Evolutionary conservation across 257 asterid genomes (phyloP).

Genomic region (Anisodus acutangulus): DNA sequence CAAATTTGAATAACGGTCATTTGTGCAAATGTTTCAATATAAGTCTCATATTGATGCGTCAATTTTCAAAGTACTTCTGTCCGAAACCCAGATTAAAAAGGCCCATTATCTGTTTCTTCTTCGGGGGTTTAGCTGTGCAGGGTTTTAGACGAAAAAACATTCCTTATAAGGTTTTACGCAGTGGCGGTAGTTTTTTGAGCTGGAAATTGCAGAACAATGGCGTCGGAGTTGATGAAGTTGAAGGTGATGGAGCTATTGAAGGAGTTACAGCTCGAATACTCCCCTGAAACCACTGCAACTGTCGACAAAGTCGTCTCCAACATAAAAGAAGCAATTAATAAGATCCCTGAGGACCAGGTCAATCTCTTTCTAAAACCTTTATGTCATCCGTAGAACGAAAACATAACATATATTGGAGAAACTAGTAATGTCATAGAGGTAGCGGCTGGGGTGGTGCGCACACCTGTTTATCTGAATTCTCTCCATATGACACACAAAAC

Average conservation of each 20-base stretch:
- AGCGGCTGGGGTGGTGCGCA: too few relatives aligned
- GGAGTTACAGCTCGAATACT: constrained; percentile 76
- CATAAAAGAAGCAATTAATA: constrained; percentile 57
- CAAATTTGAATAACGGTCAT: background rate
- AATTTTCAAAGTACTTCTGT: background rate
- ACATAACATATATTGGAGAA: background rate
- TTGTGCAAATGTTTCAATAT: background rate
- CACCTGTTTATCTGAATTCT: too few relatives aligned
- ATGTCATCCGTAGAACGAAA: too few relatives aligned
- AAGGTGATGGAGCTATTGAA: constrained; percentile 72
- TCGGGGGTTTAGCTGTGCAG: background rate
- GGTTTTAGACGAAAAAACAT: too few relatives aligned
- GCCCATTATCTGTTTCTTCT: too few relatives aligned
- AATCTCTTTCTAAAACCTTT: constrained; percentile 18
- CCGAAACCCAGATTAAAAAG: too few relatives aligned
- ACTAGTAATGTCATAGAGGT: background rate
- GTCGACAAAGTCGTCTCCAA: constrained; percentile 61
- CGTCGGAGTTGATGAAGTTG: constrained; percentile 57
- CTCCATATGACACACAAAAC: background rate
- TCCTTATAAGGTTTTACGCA: too few relatives aligned
- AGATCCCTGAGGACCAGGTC: constrained; percentile 72
- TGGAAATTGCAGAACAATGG: constrained; percentile 36
- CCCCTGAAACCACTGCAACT: constrained; percentile 51
- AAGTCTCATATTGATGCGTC: background rate
- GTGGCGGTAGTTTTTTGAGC: background rate